These are phyloP conservation scores for Spizellomyces sp. DNA, from an alignment of 192 early-diverging fungal species.

Conservation along the genomic window DNA sequence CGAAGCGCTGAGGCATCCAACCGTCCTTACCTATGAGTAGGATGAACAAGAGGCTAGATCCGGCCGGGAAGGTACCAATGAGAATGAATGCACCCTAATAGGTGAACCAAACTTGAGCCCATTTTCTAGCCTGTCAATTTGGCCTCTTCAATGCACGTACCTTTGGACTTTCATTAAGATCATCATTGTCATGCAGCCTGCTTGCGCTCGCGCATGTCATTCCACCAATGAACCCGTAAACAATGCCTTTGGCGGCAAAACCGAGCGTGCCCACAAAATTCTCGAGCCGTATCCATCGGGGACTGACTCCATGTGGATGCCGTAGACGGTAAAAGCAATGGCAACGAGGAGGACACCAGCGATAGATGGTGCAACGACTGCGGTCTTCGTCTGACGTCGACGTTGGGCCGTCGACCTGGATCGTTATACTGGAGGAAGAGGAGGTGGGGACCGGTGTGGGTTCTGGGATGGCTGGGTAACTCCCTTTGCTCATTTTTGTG, in stretches of 20 bases:
- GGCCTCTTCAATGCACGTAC: background rate
- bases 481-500: too few species aligned
- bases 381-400: too few species aligned
- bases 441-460: too few species aligned
- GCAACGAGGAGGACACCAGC: conserved; percentile 11
- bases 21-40: conserved; percentile 37
- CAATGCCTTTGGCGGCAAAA: conserved; percentile 55
- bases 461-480: too few species aligned
- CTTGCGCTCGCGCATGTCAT: conserved; percentile 42
- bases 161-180: conserved; percentile 26
- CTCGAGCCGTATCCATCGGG: conserved; percentile 7
- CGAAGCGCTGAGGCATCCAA: too few species aligned
- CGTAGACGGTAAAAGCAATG: conserved; percentile 8
- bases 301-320: conserved; percentile 13
- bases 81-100: conserved; percentile 48
- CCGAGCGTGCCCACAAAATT: conserved; percentile 46
- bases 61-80: conserved; percentile 38
- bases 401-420: too few species aligned
- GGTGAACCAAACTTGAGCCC: background rate
- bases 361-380: background rate
- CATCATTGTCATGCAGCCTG: conserved; percentile 33
- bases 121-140: background rate
- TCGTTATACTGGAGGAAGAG: too few species aligned
- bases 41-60: conserved; percentile 37
- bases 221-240: conserved; percentile 53